Percentiles rank a stretch among this genome's conserved stretches.
These are phyloP conservation scores for Gnaphalium uliginosum DNA, from an alignment of 129 eudicot species.

Conservation along the genomic window DNA sequence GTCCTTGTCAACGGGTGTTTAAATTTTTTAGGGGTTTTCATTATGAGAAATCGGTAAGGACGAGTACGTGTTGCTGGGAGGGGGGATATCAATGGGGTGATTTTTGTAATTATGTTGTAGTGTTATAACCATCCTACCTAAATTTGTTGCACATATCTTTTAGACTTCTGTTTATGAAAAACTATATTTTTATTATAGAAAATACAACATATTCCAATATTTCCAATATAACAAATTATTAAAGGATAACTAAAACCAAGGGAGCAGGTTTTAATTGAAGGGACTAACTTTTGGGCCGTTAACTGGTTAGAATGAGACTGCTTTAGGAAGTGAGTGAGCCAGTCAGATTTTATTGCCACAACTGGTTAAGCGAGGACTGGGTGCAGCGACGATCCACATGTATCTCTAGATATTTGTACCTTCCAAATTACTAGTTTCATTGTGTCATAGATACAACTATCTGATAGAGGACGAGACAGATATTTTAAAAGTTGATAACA, in stretches of 20 bases:
- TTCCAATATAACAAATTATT: neutral
- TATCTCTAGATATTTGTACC: neutral
- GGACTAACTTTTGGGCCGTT: neutral
- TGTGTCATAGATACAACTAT: neutral
- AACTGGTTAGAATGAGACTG: neutral
- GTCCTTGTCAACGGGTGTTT: neutral
- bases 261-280: neutral
- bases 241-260: neutral
- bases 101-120: neutral
- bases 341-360: neutral
- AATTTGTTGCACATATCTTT: neutral
- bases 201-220: neutral
- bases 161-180: neutral
- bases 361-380: neutral
- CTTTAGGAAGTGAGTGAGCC: neutral
- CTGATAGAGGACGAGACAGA: slow-evolving; percentile 1
- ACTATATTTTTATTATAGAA: neutral
- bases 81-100: neutral
- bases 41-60: neutral
- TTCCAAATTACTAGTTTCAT: neutral
- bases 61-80: neutral
- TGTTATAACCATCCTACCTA: neutral
- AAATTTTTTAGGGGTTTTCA: neutral
- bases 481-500: neutral
- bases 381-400: neutral